Evolutionary conservation across 331 rosid species (phyloP).

Genomic region (Telfairia occidentalis): DNA sequence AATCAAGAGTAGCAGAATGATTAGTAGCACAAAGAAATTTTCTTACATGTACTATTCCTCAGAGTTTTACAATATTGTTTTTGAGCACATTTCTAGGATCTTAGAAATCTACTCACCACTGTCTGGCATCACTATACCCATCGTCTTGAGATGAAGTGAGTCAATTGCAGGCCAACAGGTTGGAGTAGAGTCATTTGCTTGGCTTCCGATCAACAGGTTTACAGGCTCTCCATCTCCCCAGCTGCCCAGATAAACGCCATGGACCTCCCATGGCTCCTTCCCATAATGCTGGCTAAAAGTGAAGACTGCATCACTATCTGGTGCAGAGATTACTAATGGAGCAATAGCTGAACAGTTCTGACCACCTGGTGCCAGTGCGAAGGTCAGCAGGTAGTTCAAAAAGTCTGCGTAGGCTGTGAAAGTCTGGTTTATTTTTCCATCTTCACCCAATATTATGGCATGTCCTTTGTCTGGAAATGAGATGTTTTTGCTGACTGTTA

Average conservation of each 20-base stretch:
- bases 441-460: slow-evolving; percentile 19
- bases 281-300: slow-evolving; percentile 15
- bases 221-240: slow-evolving; percentile 26
- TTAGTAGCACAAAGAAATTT: background rate
- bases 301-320: slow-evolving; percentile 18
- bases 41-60: too few relatives aligned
- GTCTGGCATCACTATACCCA: slow-evolving; percentile 6
- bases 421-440: slow-evolving; percentile 29
- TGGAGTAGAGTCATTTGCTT: slow-evolving; percentile 16
- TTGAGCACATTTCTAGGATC: background rate
- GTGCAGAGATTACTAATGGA: slow-evolving; percentile 18
- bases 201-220: slow-evolving; percentile 20
- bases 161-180: slow-evolving; percentile 28
- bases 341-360: slow-evolving; percentile 17
- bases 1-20: background rate
- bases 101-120: slow-evolving; percentile 13
- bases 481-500: slow-evolving; percentile 12
- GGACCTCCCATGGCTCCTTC: slow-evolving; percentile 20
- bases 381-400: slow-evolving; percentile 19
- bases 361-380: slow-evolving; percentile 12
- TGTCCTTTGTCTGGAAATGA: slow-evolving; percentile 22
- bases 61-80: background rate
- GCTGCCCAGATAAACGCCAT: slow-evolving; percentile 26
- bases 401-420: slow-evolving; percentile 5
- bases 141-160: slow-evolving; percentile 16